Conservation (phyloP, 2,329 filamentous ascomycete genomes). For the Penicillium italicum region DNA sequence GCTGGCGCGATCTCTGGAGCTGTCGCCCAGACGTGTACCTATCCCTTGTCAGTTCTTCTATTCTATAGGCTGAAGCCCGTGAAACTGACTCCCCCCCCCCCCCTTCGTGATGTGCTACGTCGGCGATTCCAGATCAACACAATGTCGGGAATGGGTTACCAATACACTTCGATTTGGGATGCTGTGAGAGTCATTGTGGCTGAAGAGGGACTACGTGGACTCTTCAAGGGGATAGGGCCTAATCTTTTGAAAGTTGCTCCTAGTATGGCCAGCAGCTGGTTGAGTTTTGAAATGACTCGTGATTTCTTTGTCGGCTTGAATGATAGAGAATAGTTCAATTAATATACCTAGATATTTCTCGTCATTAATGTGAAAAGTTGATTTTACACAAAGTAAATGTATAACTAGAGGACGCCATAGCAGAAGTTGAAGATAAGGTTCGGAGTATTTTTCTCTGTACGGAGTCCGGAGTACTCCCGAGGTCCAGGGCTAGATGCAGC, state of each 20-base stretch:
- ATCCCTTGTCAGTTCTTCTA: conserved; percentile 73
- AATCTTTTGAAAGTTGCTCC: conserved; percentile 96
- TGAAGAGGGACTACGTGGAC: conserved; percentile 76
- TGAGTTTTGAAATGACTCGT: conserved; percentile 90
- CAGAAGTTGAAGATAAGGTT: neutral
- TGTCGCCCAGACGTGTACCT: conserved; percentile 95
- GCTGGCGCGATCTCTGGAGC: conserved; percentile 94
- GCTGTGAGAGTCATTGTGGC: conserved; percentile 76
- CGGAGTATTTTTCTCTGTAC: neutral
- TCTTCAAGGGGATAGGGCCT: conserved; percentile 95
- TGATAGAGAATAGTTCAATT: conserved; percentile 25
- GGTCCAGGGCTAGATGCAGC: neutral
- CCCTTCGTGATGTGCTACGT: conserved; percentile 75
- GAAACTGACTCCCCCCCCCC: conserved; percentile 7
- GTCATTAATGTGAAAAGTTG: neutral
- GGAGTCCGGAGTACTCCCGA: too few relatives aligned
- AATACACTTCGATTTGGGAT: conserved; percentile 83
- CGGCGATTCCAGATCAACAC: conserved; percentile 98
- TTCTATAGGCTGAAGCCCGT: neutral
- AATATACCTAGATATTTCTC: conserved; percentile 11
- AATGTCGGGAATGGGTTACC: conserved; percentile 96
- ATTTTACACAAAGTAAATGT: neutral
- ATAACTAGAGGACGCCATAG: neutral
- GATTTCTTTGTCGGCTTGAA: conserved; percentile 70
- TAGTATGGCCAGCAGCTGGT: conserved; percentile 97